phyloP scores from a whole-genome alignment of 306 rosid genomes.

The Trifolium repens region DNA sequence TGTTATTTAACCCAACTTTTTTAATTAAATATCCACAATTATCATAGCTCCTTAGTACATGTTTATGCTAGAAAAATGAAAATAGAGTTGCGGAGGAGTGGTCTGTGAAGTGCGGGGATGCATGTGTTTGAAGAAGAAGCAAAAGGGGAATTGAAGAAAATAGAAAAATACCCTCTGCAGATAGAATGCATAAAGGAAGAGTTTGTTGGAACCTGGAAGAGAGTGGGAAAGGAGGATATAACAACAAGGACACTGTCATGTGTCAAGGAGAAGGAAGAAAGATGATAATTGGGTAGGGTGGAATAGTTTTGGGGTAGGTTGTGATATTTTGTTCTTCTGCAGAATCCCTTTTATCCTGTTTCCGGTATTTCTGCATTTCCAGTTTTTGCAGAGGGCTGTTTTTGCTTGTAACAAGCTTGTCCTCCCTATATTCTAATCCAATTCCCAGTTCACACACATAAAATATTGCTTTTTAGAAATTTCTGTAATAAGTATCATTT shows the following conservation, averaged over 20 bases:
- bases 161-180: background rate
- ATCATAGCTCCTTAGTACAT: background rate
- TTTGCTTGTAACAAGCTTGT: conserved; percentile 12
- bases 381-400: background rate
- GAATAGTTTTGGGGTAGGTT: background rate
- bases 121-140: background rate
- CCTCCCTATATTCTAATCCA: conserved; percentile 7
- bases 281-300: conserved; percentile 5
- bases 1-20: conserved; percentile 11
- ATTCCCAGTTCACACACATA: background rate
- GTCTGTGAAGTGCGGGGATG: background rate
- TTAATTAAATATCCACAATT: background rate
- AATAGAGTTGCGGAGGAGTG: background rate
- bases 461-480: conserved; percentile 2
- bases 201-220: background rate
- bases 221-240: background rate
- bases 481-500: conserved; percentile 6
- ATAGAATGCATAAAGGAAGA: background rate
- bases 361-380: conserved; percentile 1
- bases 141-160: conserved; percentile 2
- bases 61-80: background rate
- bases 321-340: background rate
- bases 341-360: conserved; percentile 6
- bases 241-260: background rate
- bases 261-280: background rate